These are phyloP conservation scores for Przewalskia tangutica DNA, from an alignment of 257 asterid genomes.

Conservation along the genomic window DNA sequence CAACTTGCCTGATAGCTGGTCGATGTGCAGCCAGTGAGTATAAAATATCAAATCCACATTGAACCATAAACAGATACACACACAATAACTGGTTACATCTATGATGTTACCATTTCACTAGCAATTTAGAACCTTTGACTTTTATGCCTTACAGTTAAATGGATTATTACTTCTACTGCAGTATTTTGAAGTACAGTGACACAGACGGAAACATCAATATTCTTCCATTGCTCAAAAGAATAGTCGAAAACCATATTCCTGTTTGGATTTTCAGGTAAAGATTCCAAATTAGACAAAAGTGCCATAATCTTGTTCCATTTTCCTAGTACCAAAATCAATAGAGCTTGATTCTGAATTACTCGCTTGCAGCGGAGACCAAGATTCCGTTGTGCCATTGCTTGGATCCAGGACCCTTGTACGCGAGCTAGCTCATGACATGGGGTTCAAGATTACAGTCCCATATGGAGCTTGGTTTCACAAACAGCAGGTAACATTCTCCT, in stretches of 20 bases:
- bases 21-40: conserved; percentile 71
- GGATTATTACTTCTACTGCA: conserved; percentile 9
- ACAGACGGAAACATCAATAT: conserved; percentile 51
- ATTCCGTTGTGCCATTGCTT: conserved; percentile 88
- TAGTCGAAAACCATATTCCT: conserved; percentile 37
- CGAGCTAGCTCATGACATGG: conserved; percentile 69
- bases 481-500: conserved; percentile 45
- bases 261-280: conserved; percentile 71
- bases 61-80: not conserved
- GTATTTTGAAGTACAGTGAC: conserved; percentile 33
- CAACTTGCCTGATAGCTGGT: conserved; percentile 63
- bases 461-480: conserved; percentile 93
- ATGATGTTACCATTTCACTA: too few relatives aligned
- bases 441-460: conserved; percentile 63
- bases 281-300: not conserved
- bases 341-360: not conserved
- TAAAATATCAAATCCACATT: not conserved
- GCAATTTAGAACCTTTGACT: not conserved
- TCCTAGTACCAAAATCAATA: not conserved
- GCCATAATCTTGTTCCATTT: not conserved
- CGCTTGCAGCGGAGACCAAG: conserved; percentile 85
- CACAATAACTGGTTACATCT: not conserved
- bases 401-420: conserved; percentile 88
- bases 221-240: conserved; percentile 67
- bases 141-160: not conserved